Conservation (phyloP, 78 protist species). For the Cyanophora paradoxa region DNA sequence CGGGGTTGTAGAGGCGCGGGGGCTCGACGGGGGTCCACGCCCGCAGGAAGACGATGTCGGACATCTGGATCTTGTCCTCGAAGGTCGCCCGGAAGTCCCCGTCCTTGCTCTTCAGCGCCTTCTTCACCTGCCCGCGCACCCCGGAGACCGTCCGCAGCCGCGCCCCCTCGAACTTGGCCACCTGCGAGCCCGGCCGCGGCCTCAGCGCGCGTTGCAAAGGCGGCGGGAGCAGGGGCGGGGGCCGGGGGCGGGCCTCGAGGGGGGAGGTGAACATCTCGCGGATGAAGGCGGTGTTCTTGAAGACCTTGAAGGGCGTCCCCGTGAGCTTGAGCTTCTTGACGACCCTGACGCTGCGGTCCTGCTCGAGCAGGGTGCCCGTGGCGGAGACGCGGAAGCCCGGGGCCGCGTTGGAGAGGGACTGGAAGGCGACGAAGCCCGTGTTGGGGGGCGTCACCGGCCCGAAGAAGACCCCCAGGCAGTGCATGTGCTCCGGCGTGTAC, state of each 20-base stretch:
- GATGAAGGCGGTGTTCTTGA: constrained; percentile 92
- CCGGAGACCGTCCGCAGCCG: constrained; percentile 96
- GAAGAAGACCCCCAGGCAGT: constrained; percentile 73
- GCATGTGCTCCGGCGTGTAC: constrained; percentile 98
- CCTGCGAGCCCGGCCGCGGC: too few relatives aligned
- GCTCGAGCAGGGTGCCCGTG: constrained; percentile 88
- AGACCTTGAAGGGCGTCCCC: constrained; percentile 83
- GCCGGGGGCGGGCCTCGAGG: constrained; percentile 4
- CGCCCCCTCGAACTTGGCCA: constrained; percentile 94
- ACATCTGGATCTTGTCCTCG: constrained; percentile 84
- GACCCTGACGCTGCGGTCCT: constrained; percentile 57
- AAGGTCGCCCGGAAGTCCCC: constrained; percentile 96
- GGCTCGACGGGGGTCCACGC: constrained; percentile 91
- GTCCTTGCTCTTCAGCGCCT: constrained; percentile 51
- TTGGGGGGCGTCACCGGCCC: constrained; percentile 70
- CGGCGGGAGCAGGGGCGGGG: too few relatives aligned
- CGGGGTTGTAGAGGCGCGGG: constrained; percentile 83
- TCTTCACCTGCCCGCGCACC: constrained; percentile 92
- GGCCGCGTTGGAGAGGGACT: neutral
- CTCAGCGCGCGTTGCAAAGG: constrained; percentile 56
- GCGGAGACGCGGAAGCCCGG: constrained; percentile 85
- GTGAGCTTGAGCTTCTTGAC: constrained; percentile 95
- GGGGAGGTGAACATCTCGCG: constrained; percentile 50
- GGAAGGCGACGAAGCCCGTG: constrained; percentile 66
- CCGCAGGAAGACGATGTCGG: constrained; percentile 88